A percentile compares a stretch with the other conserved stretches of the same genome.
Conservation (phyloP, 345 rosid species). For the Balakata baccata region DNA sequence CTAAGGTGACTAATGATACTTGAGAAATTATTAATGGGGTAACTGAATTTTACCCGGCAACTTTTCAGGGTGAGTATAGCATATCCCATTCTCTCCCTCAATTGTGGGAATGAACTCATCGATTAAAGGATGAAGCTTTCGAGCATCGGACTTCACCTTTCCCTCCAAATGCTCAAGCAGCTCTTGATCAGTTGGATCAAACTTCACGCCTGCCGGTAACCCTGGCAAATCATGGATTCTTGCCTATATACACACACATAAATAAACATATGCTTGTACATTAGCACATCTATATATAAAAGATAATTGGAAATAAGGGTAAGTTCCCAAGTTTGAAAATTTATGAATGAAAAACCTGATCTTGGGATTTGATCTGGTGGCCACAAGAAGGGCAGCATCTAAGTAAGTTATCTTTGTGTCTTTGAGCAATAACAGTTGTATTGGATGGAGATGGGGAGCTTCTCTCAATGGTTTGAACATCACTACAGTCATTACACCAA, state of each 20-base stretch:
- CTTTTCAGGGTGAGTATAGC: conserved; percentile 96
- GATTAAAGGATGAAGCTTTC: conserved; percentile 78
- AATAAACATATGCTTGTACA: background rate
- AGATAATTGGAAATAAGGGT: no score
- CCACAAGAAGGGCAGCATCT: conserved; percentile 91
- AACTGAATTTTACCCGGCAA: conserved; percentile 59
- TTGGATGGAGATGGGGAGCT: conserved; percentile 34
- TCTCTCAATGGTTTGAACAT: conserved; percentile 59
- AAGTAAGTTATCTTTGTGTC: conserved; percentile 30
- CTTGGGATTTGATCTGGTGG: conserved; percentile 66
- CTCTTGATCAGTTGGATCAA: conserved; percentile 98
- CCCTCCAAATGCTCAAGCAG: conserved; percentile 91
- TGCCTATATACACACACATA: conserved; percentile 30
- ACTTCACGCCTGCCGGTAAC: conserved; percentile 94
- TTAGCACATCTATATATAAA: background rate
- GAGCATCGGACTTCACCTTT: conserved; percentile 65
- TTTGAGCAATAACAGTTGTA: conserved; percentile 21
- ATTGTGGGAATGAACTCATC: conserved; percentile 91
- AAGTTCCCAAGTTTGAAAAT: no score
- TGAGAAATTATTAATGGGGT: no score
- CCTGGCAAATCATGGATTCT: conserved; percentile 90
- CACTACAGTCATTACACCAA: conserved; percentile 85
- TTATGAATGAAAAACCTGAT: conserved; percentile 42
- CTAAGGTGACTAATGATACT: no score
- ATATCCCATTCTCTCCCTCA: conserved; percentile 95